Evolutionary conservation across 345 rosid genomes (phyloP), one percentile per base, ranked within the genome.

Genomic region (Linum tenue): DNA sequence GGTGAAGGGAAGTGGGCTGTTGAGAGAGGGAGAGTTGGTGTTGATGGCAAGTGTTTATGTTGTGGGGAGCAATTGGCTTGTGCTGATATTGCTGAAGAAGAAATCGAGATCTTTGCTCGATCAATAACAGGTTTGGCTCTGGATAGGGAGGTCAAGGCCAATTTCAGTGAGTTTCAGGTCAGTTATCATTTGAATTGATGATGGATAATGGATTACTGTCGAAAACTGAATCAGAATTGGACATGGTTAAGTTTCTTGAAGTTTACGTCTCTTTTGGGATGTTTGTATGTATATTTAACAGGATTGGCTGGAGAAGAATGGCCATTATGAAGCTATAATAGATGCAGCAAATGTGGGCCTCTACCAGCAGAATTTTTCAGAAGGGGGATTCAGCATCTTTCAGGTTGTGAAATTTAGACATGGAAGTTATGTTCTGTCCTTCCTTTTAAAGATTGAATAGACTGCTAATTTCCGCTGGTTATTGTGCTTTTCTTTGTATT

Each of bases 271-370:
- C 16, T 31, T 14, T 16, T n/a, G 1, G 6, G 37, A 4, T 31
- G 9, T 57, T 3, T 56, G 8, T 5, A 31, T 22, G 37, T 57
- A 17, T 12, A 9, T 17, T 17, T 9, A 2, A 31, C 37, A 92
- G 96, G 85, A 79, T 56, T 88, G 94, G 98, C 83, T 92, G 71
- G 82, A 78, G 10, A 76, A 78, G 59, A 80, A 83, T 80, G 79
- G 75, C 62, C 74, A 69, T 60, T 87, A 81, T 68, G 86, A 87
- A 70, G 90, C 96, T 79, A 79, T 92, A 67, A 76, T 86, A 11
- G 97, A 92, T 82, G 97, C 91, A 71, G 98, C 97, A 73, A 92
- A 92, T 80, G 69, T 92, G 73, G 95, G 95, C 6, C 90, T 92
- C 64, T 86, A 82, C 76, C 92, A 87, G 70, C 98, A 92, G 71